Conservation (phyloP, 352 stramenopile species). For the Bremia lactucae region DNA sequence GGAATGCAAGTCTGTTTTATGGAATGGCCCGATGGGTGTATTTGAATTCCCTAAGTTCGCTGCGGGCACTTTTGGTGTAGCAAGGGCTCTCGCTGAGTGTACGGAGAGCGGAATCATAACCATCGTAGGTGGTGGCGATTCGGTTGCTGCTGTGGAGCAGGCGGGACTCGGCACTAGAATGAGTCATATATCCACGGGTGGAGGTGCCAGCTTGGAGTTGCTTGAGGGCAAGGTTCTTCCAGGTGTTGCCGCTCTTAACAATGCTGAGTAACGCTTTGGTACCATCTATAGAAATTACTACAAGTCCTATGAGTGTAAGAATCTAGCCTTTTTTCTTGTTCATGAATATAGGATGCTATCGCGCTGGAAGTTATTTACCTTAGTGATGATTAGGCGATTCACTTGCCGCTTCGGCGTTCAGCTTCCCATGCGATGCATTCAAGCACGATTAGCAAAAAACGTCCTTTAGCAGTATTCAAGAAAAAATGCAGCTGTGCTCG, state of each 20-base stretch:
- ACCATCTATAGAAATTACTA: too few species aligned
- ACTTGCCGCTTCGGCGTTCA: too few species aligned
- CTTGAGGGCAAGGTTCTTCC: conserved; percentile 97
- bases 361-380: too few species aligned
- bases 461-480: too few species aligned
- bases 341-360: too few species aligned
- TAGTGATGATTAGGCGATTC: too few species aligned
- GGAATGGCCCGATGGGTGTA: conserved; percentile 95
- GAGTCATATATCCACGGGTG: conserved; percentile 96
- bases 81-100: conserved; percentile 86
- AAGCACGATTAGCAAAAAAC: too few species aligned
- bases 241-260: conserved; percentile 90
- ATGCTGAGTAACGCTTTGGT: too few species aligned
- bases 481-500: too few species aligned
- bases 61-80: conserved; percentile 89
- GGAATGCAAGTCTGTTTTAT: conserved; percentile 87
- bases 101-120: conserved; percentile 75
- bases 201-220: conserved; percentile 96
- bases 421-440: too few species aligned
- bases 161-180: conserved; percentile 87
- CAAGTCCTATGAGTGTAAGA: too few species aligned
- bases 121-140: conserved; percentile 93
- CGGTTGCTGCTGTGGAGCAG: conserved; percentile 92
- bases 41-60: conserved; percentile 97
- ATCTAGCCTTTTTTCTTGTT: too few species aligned